These are phyloP conservation scores for Cucurbita pepo DNA, from an alignment of 306 rosid genomes.

Conservation along the genomic window DNA sequence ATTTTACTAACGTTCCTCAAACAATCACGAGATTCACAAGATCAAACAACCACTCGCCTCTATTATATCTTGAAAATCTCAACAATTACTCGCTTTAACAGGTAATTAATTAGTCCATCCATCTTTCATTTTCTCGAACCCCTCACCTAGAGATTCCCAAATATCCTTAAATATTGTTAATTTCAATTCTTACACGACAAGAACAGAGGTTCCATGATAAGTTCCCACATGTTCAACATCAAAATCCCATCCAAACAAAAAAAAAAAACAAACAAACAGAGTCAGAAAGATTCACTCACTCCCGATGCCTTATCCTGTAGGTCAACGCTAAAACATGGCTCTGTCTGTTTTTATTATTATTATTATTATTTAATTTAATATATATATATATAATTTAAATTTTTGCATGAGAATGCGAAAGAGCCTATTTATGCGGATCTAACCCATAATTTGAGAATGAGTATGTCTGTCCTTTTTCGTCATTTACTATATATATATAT, in stretches of 20 bases:
- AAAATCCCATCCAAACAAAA: not conserved
- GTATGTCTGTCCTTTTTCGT: constrained; percentile 57
- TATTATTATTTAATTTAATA: not conserved
- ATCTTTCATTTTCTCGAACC: not conserved
- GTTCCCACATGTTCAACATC: not conserved
- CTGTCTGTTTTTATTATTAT: constrained; percentile 11
- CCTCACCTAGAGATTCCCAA: not conserved
- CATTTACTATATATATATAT: not conserved
- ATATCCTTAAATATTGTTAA: not conserved
- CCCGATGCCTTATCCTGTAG: constrained; percentile 16
- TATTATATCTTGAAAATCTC: not conserved
- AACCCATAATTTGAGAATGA: constrained; percentile 43
- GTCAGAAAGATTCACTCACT: constrained; percentile 23
- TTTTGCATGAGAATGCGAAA: constrained; percentile 32
- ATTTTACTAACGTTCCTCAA: not conserved
- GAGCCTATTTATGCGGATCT: constrained; percentile 61
- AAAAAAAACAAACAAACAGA: not conserved
- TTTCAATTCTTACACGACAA: not conserved
- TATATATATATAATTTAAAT: not conserved
- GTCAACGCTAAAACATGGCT: constrained; percentile 42
- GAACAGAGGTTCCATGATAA: not conserved
- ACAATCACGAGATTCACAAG: not conserved
- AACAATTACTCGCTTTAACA: not conserved
- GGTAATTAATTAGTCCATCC: not conserved
- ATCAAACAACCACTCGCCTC: not conserved